Conservation (phyloP, 2,329 filamentous ascomycete species). For the Curvularia spicifera region DNA sequence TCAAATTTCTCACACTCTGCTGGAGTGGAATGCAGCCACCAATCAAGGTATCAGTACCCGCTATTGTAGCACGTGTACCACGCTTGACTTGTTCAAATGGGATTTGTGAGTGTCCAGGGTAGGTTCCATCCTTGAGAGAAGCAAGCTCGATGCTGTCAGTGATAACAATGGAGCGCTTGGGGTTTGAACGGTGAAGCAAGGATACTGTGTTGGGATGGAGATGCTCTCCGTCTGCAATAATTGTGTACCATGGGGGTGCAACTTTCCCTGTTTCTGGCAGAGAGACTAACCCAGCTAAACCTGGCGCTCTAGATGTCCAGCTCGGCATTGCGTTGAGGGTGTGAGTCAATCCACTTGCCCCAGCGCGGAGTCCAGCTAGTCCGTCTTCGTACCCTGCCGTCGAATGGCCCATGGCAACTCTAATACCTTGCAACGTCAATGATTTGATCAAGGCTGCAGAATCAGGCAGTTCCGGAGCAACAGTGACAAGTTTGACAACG, state of each 20-base stretch:
- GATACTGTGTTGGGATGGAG: constrained; percentile 59
- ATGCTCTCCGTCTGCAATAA: constrained; percentile 63
- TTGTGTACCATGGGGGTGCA: constrained; percentile 56
- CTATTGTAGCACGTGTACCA: constrained; percentile 58
- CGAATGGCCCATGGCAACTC: constrained; percentile 60
- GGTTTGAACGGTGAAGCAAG: constrained; percentile 57
- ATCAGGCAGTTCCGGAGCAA: constrained; percentile 60
- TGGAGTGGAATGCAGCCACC: constrained; percentile 61
- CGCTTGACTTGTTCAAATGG: constrained; percentile 57
- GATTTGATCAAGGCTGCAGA: constrained; percentile 52
- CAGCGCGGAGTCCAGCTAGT: constrained; percentile 53
- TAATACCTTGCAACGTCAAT: constrained; percentile 52
- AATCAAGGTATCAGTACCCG: constrained; percentile 61
- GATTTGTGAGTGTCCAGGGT: constrained; percentile 61
- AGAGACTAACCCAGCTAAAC: constrained; percentile 55
- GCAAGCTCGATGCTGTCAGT: constrained; percentile 63
- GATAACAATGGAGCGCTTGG: constrained; percentile 58
- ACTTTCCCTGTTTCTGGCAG: constrained; percentile 31
- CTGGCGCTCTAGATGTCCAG: constrained; percentile 59
- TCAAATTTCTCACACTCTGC: constrained; percentile 58
- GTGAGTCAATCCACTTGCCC: constrained; percentile 61
- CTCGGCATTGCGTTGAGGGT: constrained; percentile 63
- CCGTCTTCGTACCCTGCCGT: constrained; percentile 58
- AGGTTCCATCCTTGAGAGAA: constrained; percentile 58
- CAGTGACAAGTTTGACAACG: constrained; percentile 58